phyloP scores from a whole-genome alignment of 2,329 filamentous ascomycete species.

The Aspergillus nomiae region DNA sequence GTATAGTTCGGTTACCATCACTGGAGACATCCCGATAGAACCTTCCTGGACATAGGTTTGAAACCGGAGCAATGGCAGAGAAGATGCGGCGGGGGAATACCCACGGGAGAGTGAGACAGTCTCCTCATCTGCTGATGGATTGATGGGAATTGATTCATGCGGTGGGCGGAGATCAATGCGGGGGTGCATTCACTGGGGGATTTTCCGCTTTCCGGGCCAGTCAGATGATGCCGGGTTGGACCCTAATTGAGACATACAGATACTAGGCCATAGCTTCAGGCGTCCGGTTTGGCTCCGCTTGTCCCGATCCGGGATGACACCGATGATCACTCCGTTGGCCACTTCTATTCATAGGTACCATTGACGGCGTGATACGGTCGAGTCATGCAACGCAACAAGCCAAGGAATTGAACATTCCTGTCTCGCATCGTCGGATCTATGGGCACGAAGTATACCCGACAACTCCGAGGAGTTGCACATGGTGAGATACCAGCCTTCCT shows the following conservation, averaged over 20 bases:
- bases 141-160: not conserved
- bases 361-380: not conserved
- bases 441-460: not conserved
- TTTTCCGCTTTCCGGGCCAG: not conserved
- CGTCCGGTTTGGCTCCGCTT: not conserved
- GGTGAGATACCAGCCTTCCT: not conserved
- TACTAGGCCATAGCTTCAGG: not conserved
- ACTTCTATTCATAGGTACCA: not conserved
- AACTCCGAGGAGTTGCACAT: not conserved
- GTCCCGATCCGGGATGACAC: not conserved
- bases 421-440: not conserved
- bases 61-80: slow-evolving; percentile 4
- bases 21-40: not conserved
- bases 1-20: not conserved
- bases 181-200: not conserved
- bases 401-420: not conserved
- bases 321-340: not conserved
- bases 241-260: slow-evolving; percentile 3
- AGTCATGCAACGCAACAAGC: not conserved
- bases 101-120: slow-evolving; percentile 1
- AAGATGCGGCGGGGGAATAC: not conserved
- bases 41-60: not conserved
- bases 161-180: not conserved
- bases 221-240: not conserved
- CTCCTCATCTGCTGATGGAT: slow-evolving; percentile 2